Conservation (phyloP, 495 filamentous ascomycete genomes). For the Penicillium macrosclerotiorum region DNA sequence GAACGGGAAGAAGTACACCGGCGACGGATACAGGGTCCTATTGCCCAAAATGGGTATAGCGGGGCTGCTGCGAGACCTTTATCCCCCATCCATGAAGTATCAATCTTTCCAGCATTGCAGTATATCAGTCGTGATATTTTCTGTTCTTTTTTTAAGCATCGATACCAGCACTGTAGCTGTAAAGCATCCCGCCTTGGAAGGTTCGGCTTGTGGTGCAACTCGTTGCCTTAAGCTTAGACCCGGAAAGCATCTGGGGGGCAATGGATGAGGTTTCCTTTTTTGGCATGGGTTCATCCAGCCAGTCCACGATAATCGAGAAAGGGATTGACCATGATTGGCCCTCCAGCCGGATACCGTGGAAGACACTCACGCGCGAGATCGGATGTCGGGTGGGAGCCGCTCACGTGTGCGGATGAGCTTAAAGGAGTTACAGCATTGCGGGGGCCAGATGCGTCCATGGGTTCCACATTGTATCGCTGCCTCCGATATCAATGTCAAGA, state of each 20-base stretch:
- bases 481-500: too few relatives aligned
- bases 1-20: slow-evolving; percentile 15
- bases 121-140: too few relatives aligned
- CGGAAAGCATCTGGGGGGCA: not conserved
- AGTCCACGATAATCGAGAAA: not conserved
- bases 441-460: too few relatives aligned
- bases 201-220: not conserved
- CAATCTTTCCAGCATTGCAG: not conserved
- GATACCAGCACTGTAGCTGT: not conserved
- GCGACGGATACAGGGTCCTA: slow-evolving; percentile 8
- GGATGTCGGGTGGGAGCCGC: slow-evolving; percentile 13
- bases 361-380: not conserved
- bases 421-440: too few relatives aligned
- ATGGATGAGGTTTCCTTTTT: slow-evolving; percentile 17
- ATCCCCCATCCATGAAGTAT: not conserved
- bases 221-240: slow-evolving; percentile 5
- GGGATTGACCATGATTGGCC: slow-evolving; percentile 9
- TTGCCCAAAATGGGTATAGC: slow-evolving; percentile 9
- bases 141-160: not conserved
- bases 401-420: slow-evolving; percentile 23
- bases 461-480: too few relatives aligned
- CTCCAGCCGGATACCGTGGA: not conserved
- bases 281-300: not conserved
- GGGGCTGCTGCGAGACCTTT: not conserved
- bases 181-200: not conserved